phyloP scores from a whole-genome alignment of 2,329 filamentous ascomycete genomes.

The Penicillium griseofulvum region DNA sequence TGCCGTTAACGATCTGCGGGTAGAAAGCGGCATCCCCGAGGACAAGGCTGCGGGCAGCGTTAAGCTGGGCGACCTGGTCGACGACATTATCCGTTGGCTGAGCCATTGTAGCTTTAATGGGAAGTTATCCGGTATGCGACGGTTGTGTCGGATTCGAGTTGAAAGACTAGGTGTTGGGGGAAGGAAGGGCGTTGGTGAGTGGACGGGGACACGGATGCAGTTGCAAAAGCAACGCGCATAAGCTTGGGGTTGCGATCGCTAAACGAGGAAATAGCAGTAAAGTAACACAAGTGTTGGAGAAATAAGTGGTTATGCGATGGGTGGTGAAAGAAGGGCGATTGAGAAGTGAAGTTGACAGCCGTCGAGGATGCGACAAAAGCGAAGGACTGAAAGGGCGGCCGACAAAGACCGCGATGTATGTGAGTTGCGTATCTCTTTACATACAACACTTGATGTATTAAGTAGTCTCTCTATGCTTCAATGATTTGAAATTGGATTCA shows the following conservation, averaged over 20 bases:
- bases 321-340: background rate
- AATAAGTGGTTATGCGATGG: background rate
- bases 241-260: background rate
- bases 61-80: conserved; percentile 82
- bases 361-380: conserved; percentile 11
- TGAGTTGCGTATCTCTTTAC: background rate
- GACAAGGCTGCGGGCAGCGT: conserved; percentile 85
- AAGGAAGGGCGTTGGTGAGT: conserved; percentile 5
- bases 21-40: conserved; percentile 85
- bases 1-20: conserved; percentile 83
- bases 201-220: conserved; percentile 10
- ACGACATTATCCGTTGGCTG: conserved; percentile 57
- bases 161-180: background rate
- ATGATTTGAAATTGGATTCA: background rate
- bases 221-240: conserved; percentile 12
- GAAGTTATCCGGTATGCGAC: conserved; percentile 7
- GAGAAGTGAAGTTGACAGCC: background rate
- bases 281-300: background rate
- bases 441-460: background rate
- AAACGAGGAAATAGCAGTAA: background rate
- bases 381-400: conserved; percentile 17
- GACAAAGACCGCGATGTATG: conserved; percentile 4
- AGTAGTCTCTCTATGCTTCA: background rate
- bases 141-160: background rate
- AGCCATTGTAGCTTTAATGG: conserved; percentile 49